These are phyloP conservation scores for Debaryomyces fabryi DNA, from an alignment of 1,139 yeast species.

Conservation along the genomic window DNA sequence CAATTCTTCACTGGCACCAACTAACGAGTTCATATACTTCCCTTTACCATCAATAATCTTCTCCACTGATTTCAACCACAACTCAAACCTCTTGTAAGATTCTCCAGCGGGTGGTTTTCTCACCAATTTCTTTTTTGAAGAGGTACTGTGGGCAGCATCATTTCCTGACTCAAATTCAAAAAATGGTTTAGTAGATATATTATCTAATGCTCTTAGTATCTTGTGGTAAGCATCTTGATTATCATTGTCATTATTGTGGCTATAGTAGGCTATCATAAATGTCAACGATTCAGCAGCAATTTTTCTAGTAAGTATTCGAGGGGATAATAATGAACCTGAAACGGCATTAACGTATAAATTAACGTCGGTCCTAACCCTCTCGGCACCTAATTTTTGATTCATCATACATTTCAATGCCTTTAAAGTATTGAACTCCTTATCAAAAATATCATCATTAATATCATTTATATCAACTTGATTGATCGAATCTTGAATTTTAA, in stretches of 20 bases:
- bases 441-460: constrained; percentile 48
- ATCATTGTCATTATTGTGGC: constrained; percentile 30
- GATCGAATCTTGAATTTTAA: constrained; percentile 44
- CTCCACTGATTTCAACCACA: constrained; percentile 80
- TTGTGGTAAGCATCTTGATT: constrained; percentile 57
- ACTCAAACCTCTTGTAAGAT: constrained; percentile 65
- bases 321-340: constrained; percentile 51
- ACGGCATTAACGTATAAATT: constrained; percentile 45
- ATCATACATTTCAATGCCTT: constrained; percentile 51
- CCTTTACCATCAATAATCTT: constrained; percentile 86
- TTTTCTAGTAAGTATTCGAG: constrained; percentile 72
- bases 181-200: constrained; percentile 60
- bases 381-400: constrained; percentile 50
- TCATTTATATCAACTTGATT: constrained; percentile 36
- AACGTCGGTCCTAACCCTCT: constrained; percentile 44
- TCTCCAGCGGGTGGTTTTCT: constrained; percentile 44
- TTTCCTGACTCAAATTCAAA: constrained; percentile 44
- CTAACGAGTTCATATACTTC: constrained; percentile 77
- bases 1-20: constrained; percentile 91
- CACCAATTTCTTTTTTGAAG: constrained; percentile 31
- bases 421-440: constrained; percentile 50
- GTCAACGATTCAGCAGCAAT: constrained; percentile 77
- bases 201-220: constrained; percentile 65
- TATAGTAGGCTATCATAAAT: constrained; percentile 48
- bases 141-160: constrained; percentile 13